Percentiles rank a stretch among this genome's conserved stretches.
Evolutionary conservation across 2,329 filamentous ascomycete genomes (phyloP).

Genomic region (Fusarium sp.): DNA sequence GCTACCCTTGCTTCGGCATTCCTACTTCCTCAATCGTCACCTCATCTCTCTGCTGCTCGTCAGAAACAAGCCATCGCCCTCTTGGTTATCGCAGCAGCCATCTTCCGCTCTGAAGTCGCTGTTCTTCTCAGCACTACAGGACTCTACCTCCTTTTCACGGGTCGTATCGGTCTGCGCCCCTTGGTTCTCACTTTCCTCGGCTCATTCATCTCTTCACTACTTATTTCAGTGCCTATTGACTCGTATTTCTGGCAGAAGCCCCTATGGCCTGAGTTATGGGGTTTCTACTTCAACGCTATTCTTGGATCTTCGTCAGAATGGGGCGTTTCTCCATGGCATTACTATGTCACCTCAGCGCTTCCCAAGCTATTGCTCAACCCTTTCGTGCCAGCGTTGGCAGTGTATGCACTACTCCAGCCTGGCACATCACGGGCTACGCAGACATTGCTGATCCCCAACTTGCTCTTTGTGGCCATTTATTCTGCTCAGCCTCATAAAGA

Average conservation of each 20-base stretch:
- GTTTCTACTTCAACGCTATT: conserved; percentile 91
- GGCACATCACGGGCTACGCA: conserved; percentile 55
- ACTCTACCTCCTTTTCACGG: conserved; percentile 68
- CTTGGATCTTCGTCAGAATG: conserved; percentile 84
- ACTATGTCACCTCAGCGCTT: conserved; percentile 84
- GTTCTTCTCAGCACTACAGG: conserved; percentile 78
- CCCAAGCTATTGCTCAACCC: conserved; percentile 89
- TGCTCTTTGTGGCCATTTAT: conserved; percentile 82
- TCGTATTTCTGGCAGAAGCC: conserved; percentile 92
- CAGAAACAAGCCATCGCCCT: conserved; percentile 75
- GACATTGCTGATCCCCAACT: conserved; percentile 69
- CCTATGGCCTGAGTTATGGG: conserved; percentile 90
- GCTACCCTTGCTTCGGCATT: conserved; percentile 72
- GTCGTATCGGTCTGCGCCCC: conserved; percentile 61
- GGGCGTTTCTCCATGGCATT: conserved; percentile 87
- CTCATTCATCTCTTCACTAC: conserved; percentile 73
- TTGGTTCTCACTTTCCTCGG: conserved; percentile 73
- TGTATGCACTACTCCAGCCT: conserved; percentile 60
- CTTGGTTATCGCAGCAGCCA: conserved; percentile 80
- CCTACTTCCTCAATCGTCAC: conserved; percentile 49
- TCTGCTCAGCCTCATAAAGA: conserved; percentile 95
- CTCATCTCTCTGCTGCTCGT: conserved; percentile 50
- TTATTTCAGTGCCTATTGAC: conserved; percentile 79
- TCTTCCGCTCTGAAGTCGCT: conserved; percentile 92
- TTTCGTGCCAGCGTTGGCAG: conserved; percentile 65